Evolutionary conservation across 306 rosid species (phyloP), one percentile per base, ranked within the genome.

Genomic region (Trichosanthes truncata): DNA sequence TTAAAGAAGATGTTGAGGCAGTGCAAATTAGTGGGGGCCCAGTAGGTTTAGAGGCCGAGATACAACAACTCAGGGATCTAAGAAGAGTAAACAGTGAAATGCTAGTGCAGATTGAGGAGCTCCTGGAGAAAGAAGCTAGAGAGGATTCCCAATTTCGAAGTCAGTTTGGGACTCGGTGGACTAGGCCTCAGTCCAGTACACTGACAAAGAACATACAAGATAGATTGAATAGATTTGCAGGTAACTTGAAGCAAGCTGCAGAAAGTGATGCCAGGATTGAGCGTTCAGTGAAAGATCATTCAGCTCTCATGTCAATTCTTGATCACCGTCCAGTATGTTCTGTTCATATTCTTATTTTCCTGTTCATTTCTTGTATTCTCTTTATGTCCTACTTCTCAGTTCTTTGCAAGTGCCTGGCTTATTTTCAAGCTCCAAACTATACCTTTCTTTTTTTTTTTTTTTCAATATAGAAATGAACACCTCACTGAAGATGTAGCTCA

Each of bases 11-110:
- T 62, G 96, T 95, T 82, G 99, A 95, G 88, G 99, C 99, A 35
- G 99, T 95, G 84, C 98, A 95, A 89, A 88, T 95, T 75, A 85
- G 97, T 87, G 99, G 97, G 72, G 94, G 92, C 8, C 98, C 99
- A 36, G 89, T 93, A 69, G 98, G 94, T 74, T 88, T 95, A 90
- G 99, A 95, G 83, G 87, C 88, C 79, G 99, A 95, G 90, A 82
- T 95, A 65, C 98, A 91, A 85, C 99, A 95, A 84, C 96, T 95
- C 41, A 90, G 80, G 84, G 99, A 95, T 88, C 86, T 93, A 74
- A 95, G 90, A 84, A 93, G 97, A 86, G 99, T 93, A 77, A 95
- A 95, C 84, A 91, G 93, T 82, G 99, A 95, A 80, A 79, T 93
- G 83, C 78, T 95, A 74, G 85, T 95, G 74, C 99, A 95, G 81